Evolutionary conservation across 768 basidiomycete genomes (phyloP), one percentile per base, ranked within the genome.

Genomic region (Floccularia luteovirens): DNA sequence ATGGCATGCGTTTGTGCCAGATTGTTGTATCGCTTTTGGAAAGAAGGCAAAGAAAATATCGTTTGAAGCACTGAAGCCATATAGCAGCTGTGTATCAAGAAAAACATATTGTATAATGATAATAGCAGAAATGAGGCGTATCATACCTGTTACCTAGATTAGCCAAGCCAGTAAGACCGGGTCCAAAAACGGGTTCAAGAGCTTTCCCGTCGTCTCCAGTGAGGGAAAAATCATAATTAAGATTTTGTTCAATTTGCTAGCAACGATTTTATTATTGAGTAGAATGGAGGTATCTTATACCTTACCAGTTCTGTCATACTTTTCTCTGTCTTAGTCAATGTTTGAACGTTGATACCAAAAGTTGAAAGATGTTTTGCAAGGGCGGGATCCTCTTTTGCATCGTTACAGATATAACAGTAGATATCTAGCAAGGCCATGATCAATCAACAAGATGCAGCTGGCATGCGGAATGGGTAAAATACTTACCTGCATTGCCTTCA

Each of bases 201-300:
- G 90, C 86, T 22, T 84, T 81, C 1, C 93, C 94, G 38, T 89
- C 81, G 43, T 92, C 88, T 14, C 74, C 77, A 0, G 84, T 88
- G 43, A 99, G 74, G 0, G 87, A 90, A 59, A 98, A 97, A 55
- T 98, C 93, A 56, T 90, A 98, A 33, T 77, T 79, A 24, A 98
- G 66, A 54, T 99, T 99, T 47, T 97, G 91, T 56, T 98, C 93
- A 50, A 98, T 85, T 85, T 98, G 90, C 90, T 72, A n/a, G 36
- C n/a, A 10, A 22, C 10, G 11, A n/a, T 4, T 7, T 11, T 13
- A 12, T 16, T n/a, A 17, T 28, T 42, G 36, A n/a, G 6, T 41
- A 20, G 11, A 19, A n/a, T 3, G 10, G 28, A 23, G 28, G 35
- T 12, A 24, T 30, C n/a, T n/a, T 3, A 8, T 11, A 7, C 38